Base-by-base conservation (phyloP, 2,329 filamentous ascomycete species). In the Xylariaceae sp. region DNA sequence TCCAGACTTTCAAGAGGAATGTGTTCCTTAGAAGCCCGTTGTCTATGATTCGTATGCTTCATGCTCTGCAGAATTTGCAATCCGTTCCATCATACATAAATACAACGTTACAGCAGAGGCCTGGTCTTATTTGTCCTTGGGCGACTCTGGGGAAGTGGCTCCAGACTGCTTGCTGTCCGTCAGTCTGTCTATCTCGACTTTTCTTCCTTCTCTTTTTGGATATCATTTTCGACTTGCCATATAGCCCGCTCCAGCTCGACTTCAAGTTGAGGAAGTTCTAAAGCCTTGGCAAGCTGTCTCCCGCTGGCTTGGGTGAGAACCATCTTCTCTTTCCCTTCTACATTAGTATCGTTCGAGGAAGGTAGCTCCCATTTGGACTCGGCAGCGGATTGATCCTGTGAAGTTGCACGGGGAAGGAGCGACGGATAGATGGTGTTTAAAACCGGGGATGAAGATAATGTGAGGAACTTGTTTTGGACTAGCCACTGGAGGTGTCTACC, bases 401-500 rank as follows among this genome's bases (percentile, higher is more conserved):
- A 49, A 43, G n/a, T 24, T 26, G 22, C 22, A 26, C 11, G 22
- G 22, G 38, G 51, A 34, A 60, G 54, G 30, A 51, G 48, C 31
- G 51, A 44, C 9, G 61, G 52, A 61, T 97, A 98, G 38, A 94
- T 71, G 38, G 80, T 68, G 60, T 95, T 86, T 35, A 98, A 74
- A 6, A 78, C 69, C 12, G 76, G 67, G 1, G 85, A 89, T 1
- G 89, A 82, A 12, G 73, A 71, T 1, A 80, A 71, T 2, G 71
- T 73, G 30, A 95, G 70, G 19, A 93, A 76, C 36, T 84, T 79
- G 51, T 90, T 83, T 43, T 85, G 69, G 31, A 91, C 65, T 11
- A 98, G 76, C 63, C 88, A 93, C 51, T 91, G 79, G 26, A 97
- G 69, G 61, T 97, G 87, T 56, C 81, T 86, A 16, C 89, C 90